Base-by-base conservation (phyloP, 768 basidiomycete genomes). In the Cystofilobasidium bisporidii region DNA sequence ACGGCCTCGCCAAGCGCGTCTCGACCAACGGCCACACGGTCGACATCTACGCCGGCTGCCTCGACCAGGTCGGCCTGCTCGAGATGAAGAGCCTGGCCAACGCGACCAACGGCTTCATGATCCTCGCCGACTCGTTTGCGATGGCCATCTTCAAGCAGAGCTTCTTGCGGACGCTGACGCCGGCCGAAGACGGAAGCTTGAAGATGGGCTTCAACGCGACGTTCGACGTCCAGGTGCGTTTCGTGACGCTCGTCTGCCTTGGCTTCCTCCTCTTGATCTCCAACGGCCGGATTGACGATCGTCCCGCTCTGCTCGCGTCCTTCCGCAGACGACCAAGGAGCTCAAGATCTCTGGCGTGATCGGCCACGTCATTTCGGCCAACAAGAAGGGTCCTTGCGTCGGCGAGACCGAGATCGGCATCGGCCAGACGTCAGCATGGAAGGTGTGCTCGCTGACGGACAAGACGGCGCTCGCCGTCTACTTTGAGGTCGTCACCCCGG, bases 321-420 rank as follows among this genome's bases (percentile, higher is more conserved):
- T 53, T 26, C 36, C 36, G 36, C 72, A 97, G 90, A 96, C 94
- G 0, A 98, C 96, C 36, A 99, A 98, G 81, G 96, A 99, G 75
- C 83, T 99, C 71, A 97, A 93, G 76, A 91, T 99, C 10, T 98
- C 96, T 14, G 96, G 96, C 33, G 83, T 99, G 56, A 99, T 98
- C 72, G 93, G 93, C 3, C 94, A 98, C 74, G 93, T 88, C 36
- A 96, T 97, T 77, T 97, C 93, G 26, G 89, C 91, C 20, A 93
- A 88, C 71, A 99, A 98, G 80, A 97, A 98, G 76, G 91, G 91
- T 0, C 85, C 84, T 0, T 96, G 90, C 74, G 96, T 99, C 22
- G 96, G 94, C 69, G 96, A 99, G 80, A 98, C 96, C 0, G 96
- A 98, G 77, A 98, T 99, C 68, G 96, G 96, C 75, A 94, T 99